Percentiles rank a stretch among this genome's conserved stretches.
These are phyloP conservation scores for Penicillium diatomitis DNA, from an alignment of 495 filamentous ascomycete genomes.

Conservation along the genomic window DNA sequence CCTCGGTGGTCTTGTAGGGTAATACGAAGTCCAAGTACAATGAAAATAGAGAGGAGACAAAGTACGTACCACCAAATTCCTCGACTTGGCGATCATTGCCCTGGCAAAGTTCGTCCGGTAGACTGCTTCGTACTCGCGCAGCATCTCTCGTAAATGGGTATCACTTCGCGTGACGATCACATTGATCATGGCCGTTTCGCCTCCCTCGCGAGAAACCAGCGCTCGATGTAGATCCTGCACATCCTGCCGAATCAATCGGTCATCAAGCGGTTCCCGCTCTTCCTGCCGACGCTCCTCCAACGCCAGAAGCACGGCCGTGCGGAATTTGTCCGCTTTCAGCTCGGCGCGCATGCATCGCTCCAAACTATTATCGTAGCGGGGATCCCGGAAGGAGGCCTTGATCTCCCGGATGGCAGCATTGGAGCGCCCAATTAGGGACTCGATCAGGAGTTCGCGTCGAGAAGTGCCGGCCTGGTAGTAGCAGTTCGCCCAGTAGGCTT, in stretches of 20 bases:
- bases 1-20: too few species aligned
- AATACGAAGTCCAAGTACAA: neutral
- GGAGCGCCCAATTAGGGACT: slow-evolving; percentile 78
- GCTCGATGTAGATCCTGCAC: slow-evolving; percentile 61
- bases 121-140: slow-evolving; percentile 59
- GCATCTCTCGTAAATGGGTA: slow-evolving; percentile 68
- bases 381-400: slow-evolving; percentile 87
- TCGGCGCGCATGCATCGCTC: slow-evolving; percentile 82
- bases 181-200: slow-evolving; percentile 83
- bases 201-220: slow-evolving; percentile 64
- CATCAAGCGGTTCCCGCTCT: slow-evolving; percentile 52
- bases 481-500: slow-evolving; percentile 97
- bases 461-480: slow-evolving; percentile 90
- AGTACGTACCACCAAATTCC: slow-evolving; percentile 73
- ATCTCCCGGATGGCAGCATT: slow-evolving; percentile 84
- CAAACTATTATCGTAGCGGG: slow-evolving; percentile 79
- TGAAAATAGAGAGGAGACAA: neutral
- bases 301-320: slow-evolving; percentile 75
- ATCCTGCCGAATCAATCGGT: slow-evolving; percentile 57
- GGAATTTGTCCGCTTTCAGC: slow-evolving; percentile 90
- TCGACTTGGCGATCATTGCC: slow-evolving; percentile 79
- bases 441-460: slow-evolving; percentile 81
- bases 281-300: slow-evolving; percentile 77
- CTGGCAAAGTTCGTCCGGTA: slow-evolving; percentile 73
- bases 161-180: slow-evolving; percentile 77